phyloP scores from a whole-genome alignment of 2,329 filamentous ascomycete genomes.

The Pseudogymnoascus sp. region DNA sequence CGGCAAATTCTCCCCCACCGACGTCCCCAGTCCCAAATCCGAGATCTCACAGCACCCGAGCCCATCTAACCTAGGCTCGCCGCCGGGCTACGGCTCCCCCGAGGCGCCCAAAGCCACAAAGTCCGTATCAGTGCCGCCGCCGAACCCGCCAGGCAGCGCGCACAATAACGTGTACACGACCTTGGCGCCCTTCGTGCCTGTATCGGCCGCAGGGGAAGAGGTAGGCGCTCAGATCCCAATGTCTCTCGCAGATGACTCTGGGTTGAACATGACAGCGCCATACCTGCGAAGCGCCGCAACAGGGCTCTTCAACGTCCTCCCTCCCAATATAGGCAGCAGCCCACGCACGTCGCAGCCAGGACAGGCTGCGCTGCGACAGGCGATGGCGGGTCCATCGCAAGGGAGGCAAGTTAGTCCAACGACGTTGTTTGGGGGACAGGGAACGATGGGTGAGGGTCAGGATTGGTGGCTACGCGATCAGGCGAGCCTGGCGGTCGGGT shows the following conservation, averaged over 20 bases:
- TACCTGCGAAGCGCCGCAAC: constrained; percentile 4
- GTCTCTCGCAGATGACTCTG: constrained; percentile 11
- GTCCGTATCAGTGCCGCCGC: neutral
- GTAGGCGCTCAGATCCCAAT: constrained; percentile 8
- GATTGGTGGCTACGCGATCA: constrained; percentile 62
- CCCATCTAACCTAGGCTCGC: neutral
- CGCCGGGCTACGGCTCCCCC: neutral
- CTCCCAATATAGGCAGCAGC: neutral
- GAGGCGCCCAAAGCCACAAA: neutral
- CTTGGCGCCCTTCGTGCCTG: constrained; percentile 8
- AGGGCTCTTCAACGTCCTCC: constrained; percentile 2
- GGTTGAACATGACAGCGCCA: constrained; percentile 13
- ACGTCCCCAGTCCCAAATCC: constrained; percentile 30
- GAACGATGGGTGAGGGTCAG: constrained; percentile 56
- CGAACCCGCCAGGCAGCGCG: constrained; percentile 5
- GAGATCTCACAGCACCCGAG: neutral
- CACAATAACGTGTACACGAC: constrained; percentile 11
- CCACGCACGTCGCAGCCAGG: neutral
- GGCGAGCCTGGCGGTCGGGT: constrained; percentile 51
- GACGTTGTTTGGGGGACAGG: constrained; percentile 53
- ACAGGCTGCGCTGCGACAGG: neutral
- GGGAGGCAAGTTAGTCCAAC: constrained; percentile 37
- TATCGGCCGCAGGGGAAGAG: constrained; percentile 5
- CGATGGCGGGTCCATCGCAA: constrained; percentile 1
- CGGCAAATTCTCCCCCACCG: constrained; percentile 54